Evolutionary conservation across 1,284 basidiomycete genomes (phyloP).

Genomic region (Pseudozyma hubeiensis): DNA sequence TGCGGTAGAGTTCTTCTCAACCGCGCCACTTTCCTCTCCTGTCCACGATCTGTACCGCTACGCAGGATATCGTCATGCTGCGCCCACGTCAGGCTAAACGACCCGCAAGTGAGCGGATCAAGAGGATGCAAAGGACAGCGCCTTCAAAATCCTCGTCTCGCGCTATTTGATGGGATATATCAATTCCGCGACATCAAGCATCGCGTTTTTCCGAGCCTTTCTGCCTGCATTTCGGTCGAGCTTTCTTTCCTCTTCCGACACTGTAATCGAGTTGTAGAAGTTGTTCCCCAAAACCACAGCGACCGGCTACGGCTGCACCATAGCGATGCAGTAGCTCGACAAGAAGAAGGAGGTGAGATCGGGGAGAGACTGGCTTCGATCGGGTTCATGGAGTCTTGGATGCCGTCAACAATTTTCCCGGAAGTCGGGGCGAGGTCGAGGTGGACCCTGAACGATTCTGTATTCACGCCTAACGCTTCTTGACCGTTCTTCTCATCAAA

Average conservation of each 20-base stretch:
- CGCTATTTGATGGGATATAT: slow-evolving; percentile 46
- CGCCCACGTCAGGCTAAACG: no score
- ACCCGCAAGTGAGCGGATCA: no score
- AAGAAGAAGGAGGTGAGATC: no score
- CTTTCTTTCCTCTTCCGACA: background rate
- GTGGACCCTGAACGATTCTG: background rate
- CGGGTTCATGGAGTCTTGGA: no score
- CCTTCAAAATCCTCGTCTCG: background rate
- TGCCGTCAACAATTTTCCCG: background rate
- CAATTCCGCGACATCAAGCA: background rate
- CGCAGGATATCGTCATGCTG: background rate
- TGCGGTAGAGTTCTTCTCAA: slow-evolving; percentile 17
- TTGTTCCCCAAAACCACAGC: background rate
- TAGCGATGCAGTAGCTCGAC: no score
- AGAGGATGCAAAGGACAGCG: no score
- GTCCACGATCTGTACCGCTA: no score
- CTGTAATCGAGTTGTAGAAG: slow-evolving; percentile 1
- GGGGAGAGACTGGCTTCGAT: background rate
- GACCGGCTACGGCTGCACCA: no score
- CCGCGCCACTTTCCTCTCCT: background rate
- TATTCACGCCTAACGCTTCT: no score
- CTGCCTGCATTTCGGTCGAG: no score
- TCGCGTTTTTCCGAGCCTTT: background rate
- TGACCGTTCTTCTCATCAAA: no score
- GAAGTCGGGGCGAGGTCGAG: background rate